A percentile compares a stretch with the other conserved stretches of the same genome.
phyloP scores from a whole-genome alignment of 192 early-diverging fungal genomes.

The Chytriomyces hyalinus region DNA sequence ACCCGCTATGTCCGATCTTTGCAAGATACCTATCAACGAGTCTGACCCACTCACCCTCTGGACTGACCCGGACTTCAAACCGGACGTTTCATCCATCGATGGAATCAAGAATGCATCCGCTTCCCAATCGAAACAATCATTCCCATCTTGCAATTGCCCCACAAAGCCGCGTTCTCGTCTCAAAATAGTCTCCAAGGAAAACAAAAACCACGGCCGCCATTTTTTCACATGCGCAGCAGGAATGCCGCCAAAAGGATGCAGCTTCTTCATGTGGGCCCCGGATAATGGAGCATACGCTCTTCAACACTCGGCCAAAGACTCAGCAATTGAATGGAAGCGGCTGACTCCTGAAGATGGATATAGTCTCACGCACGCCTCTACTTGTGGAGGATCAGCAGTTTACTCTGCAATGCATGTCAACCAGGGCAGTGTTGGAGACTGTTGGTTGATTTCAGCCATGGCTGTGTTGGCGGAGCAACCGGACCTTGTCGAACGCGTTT shows the following conservation, averaged over 20 bases:
- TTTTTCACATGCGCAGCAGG: slow-evolving; percentile 27
- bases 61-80: slow-evolving; percentile 23
- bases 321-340: slow-evolving; percentile 21
- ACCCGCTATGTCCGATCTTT: background rate
- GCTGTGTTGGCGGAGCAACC: slow-evolving; percentile 32
- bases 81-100: slow-evolving; percentile 32
- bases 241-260: slow-evolving; percentile 3
- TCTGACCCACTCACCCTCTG: background rate
- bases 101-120: slow-evolving; percentile 10
- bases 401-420: slow-evolving; percentile 22
- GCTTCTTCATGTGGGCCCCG: slow-evolving; percentile 36
- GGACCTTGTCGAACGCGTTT: slow-evolving; percentile 15
- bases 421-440: slow-evolving; percentile 35
- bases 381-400: background rate
- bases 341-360: slow-evolving; percentile 6
- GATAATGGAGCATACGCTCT: slow-evolving; percentile 3
- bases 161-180: slow-evolving; percentile 1
- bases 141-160: slow-evolving; percentile 22
- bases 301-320: slow-evolving; percentile 13
- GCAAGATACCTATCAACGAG: no score
- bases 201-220: slow-evolving; percentile 34
- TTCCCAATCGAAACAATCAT: background rate
- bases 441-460: slow-evolving; percentile 39
- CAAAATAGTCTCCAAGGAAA: slow-evolving; percentile 37
- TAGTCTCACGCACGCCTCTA: background rate